Evolutionary conservation across 2,329 filamentous ascomycete genomes (phyloP).

Genomic region (Claviceps quebecensis): DNA sequence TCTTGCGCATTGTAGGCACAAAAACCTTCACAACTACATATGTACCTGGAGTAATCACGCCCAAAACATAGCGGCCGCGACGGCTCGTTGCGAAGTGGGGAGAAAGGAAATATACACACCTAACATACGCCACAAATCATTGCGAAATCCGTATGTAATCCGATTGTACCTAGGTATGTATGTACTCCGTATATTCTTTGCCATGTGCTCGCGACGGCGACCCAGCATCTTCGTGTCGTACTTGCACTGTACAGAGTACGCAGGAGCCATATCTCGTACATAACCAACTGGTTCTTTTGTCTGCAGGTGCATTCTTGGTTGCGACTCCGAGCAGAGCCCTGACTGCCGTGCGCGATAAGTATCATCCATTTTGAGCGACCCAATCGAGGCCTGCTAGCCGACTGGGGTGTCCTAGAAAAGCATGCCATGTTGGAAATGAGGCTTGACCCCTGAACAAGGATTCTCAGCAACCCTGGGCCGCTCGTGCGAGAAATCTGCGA

Average conservation of each 20-base stretch:
- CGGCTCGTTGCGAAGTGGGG: constrained; percentile 1
- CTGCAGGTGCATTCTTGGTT: not conserved
- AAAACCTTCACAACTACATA: not conserved
- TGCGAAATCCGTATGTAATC: not conserved
- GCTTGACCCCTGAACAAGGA: constrained; percentile 5
- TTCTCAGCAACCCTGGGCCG: not conserved
- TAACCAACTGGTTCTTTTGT: no score
- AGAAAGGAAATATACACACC: not conserved
- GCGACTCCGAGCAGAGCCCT: not conserved
- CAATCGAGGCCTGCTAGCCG: not conserved
- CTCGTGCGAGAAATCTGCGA: not conserved
- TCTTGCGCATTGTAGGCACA: not conserved
- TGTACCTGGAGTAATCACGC: not conserved
- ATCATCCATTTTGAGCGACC: not conserved
- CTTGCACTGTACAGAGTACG: no score
- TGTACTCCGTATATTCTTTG: no score
- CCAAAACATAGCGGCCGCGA: not conserved
- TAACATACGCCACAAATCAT: not conserved
- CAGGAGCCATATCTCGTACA: no score
- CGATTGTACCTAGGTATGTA: not conserved
- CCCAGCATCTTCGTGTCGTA: not conserved
- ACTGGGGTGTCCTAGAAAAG: not conserved
- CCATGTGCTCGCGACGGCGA: not conserved
- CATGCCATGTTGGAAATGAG: constrained; percentile 3
- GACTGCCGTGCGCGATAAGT: not conserved